Evolutionary conservation across 1,139 yeast species (phyloP), one percentile per base, ranked within the genome.

Genomic region (Taiozyma sp.): DNA sequence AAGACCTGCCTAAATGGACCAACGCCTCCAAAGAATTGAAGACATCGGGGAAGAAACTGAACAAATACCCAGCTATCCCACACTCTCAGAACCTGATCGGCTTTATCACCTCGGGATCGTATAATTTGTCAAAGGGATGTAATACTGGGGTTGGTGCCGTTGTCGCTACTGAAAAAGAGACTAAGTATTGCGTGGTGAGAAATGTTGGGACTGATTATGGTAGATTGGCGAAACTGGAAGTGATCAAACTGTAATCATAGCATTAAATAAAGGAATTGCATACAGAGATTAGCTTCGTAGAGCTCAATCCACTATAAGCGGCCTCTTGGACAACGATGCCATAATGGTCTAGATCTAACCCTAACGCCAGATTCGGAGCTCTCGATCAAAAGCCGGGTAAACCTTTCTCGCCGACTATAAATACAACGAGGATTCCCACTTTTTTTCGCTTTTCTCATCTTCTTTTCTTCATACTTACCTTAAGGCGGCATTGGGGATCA

Each of bases 401-500:
- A 3, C 22, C 13, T 6, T 19, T 4, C 4, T 8, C 2, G 9
- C 19, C 44, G 32, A 47, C 42, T 60, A 60, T 60, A 57, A 53
- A 60, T 49, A 47, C 47, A 29, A 8, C 38, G 4, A 23, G 46
- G 8, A 49, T 45, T 41, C 52, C 57, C 55, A 49, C 50, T 49
- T 48, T 48, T 49, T 51, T 48, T 43, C 32, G 9, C 19, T n/a
- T 32, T n/a, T 32, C 14, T 9, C 16, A 32, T 66, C 70, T 73
- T 73, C 69, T 74, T 70, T 77, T 81, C 85, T 76, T 84, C 96
- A 91, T 91, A 91, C 97, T 91, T 91, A 91, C 97, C 97, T 90
- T 81, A 93, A 87, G 95, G 85, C 82, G 92, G 81, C 88, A 79
- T 79, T 78, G 84, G 96, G 86, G 97, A 87, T 91, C 97, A 91